Percentiles rank a stretch among this genome's conserved stretches.
Conservation (phyloP, 495 filamentous ascomycete genomes). For the Aspergillus haitiensis region DNA sequence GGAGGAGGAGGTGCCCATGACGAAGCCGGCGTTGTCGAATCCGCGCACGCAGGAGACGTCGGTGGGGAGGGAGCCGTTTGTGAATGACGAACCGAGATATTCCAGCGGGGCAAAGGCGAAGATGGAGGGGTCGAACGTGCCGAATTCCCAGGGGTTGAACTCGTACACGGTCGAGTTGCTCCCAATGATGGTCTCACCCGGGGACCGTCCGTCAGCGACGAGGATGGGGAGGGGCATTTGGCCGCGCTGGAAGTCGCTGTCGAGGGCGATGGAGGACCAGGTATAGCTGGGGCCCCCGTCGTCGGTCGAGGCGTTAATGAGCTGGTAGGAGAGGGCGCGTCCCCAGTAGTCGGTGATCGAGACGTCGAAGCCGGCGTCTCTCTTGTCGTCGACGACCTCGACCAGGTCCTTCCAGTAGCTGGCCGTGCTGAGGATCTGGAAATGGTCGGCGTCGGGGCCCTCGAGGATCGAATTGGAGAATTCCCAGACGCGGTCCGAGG, state of each 20-base stretch:
- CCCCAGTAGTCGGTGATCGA: constrained; percentile 76
- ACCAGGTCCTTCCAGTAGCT: constrained; percentile 65
- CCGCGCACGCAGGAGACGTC: constrained; percentile 37
- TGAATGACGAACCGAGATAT: constrained; percentile 46
- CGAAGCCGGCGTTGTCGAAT: constrained; percentile 54
- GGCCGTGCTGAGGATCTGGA: constrained; percentile 21
- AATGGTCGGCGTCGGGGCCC: constrained; percentile 44
- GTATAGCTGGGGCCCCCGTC: constrained; percentile 74
- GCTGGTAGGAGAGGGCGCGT: neutral
- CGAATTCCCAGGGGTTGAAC: constrained; percentile 50
- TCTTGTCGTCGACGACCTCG: constrained; percentile 61
- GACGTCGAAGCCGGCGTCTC: constrained; percentile 63
- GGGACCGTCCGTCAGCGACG: constrained; percentile 66
- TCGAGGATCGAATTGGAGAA: constrained; percentile 66
- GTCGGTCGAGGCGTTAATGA: constrained; percentile 33
- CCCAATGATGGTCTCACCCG: constrained; percentile 53
- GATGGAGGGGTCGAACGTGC: constrained; percentile 44
- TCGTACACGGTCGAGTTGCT: constrained; percentile 62
- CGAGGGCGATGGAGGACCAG: constrained; percentile 77
- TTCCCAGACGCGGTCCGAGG: constrained; percentile 59
- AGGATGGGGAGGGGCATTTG: constrained; percentile 74
- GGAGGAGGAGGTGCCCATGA: constrained; percentile 42
- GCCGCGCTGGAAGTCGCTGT: constrained; percentile 59
- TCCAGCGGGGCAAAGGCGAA: constrained; percentile 43
- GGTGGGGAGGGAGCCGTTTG: constrained; percentile 28